phyloP scores from a whole-genome alignment of 305 asterid species.

The Rubia peregrina region DNA sequence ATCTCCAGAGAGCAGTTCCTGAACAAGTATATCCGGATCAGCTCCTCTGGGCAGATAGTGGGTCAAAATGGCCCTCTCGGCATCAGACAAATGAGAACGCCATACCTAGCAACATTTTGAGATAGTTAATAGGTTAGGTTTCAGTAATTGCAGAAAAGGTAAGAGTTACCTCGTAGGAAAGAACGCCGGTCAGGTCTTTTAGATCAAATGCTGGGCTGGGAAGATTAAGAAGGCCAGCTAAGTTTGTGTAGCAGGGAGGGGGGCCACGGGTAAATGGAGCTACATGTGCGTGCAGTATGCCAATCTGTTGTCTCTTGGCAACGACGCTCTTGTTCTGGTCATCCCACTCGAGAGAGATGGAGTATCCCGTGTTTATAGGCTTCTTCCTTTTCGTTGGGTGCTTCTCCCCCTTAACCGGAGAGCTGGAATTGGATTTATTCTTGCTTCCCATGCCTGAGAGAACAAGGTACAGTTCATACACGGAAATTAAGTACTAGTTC shows the following conservation, averaged over 20 bases:
- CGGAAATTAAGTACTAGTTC: background rate
- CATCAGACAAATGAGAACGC: constrained; percentile 61
- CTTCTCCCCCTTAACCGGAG: constrained; percentile 39
- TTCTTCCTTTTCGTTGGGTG: constrained; percentile 53
- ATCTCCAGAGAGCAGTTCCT: constrained; percentile 65
- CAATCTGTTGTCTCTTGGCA: constrained; percentile 84
- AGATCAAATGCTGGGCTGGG: constrained; percentile 73
- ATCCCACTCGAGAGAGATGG: constrained; percentile 80
- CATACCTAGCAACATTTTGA: constrained; percentile 65
- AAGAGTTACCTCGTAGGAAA: constrained; percentile 59
- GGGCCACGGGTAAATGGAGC: constrained; percentile 44
- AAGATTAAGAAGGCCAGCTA: constrained; percentile 72
- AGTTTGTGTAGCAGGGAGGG: constrained; percentile 30
- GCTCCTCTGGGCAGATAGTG: constrained; percentile 62
- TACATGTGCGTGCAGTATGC: constrained; percentile 60
- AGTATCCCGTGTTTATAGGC: constrained; percentile 18
- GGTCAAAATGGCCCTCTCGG: constrained; percentile 53
- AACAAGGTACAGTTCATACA: constrained; percentile 13
- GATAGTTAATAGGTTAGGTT: background rate
- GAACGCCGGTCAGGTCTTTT: constrained; percentile 49
- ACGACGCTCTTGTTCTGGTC: constrained; percentile 61
- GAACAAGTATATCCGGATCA: constrained; percentile 48
- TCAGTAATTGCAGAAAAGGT: background rate
- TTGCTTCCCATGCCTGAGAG: constrained; percentile 26
- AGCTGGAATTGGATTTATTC: constrained; percentile 52